Percentiles rank a stretch among this genome's conserved stretches.
These are phyloP conservation scores for Albizia julibrissin DNA, from an alignment of 306 rosid species.

Conservation along the genomic window DNA sequence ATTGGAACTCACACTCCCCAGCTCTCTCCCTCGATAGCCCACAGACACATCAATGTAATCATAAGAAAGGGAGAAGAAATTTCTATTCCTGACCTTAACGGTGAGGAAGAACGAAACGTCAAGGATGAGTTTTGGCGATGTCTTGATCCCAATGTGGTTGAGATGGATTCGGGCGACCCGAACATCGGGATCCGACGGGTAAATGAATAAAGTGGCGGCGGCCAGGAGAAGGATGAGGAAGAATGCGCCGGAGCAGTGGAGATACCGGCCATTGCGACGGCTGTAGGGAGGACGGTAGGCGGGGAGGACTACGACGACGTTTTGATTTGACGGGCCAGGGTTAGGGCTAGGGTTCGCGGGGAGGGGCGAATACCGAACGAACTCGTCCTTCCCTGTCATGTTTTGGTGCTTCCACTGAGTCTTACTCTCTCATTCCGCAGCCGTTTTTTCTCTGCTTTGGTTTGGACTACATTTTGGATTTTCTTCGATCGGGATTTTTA, in stretches of 20 bases:
- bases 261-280: conserved; percentile 18
- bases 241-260: conserved; percentile 29
- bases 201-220: conserved; percentile 53
- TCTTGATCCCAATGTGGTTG: conserved; percentile 52
- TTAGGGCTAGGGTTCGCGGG: conserved; percentile 34
- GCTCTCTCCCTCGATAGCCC: conserved; percentile 75
- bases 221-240: conserved; percentile 45
- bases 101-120: conserved; percentile 70
- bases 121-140: conserved; percentile 49
- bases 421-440: neutral
- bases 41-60: conserved; percentile 54
- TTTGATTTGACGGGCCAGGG: conserved; percentile 30
- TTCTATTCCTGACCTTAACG: conserved; percentile 57
- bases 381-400: conserved; percentile 46
- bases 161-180: conserved; percentile 57
- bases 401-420: neutral
- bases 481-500: no score
- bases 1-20: conserved; percentile 56
- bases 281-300: conserved; percentile 30
- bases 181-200: conserved; percentile 71
- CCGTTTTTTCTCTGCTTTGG: no score
- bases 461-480: no score
- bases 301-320: conserved; percentile 70
- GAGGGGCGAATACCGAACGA: conserved; percentile 53
- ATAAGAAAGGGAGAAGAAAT: conserved; percentile 71